phyloP scores from a whole-genome alignment of 2,329 filamentous ascomycete genomes.

The Fusarium verrucosum region DNA sequence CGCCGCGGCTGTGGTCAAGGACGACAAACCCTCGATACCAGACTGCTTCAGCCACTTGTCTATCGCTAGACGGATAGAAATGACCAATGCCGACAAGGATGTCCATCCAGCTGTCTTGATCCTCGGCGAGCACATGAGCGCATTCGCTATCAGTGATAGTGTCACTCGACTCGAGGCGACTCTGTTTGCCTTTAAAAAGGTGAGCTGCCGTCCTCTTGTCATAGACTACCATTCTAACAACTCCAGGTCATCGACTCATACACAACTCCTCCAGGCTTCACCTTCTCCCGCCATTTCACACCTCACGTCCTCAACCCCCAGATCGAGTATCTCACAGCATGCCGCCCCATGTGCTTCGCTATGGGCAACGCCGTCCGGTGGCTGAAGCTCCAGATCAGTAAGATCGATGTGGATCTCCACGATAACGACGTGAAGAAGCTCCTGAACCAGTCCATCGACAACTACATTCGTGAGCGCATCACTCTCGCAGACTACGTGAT shows the following conservation, averaged over 20 bases:
- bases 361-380: constrained; percentile 98
- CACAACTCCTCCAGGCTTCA: constrained; percentile 83
- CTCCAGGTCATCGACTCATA: constrained; percentile 89
- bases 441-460: constrained; percentile 83
- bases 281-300: constrained; percentile 89
- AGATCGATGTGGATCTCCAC: constrained; percentile 84
- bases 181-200: constrained; percentile 87
- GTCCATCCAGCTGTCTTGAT: constrained; percentile 88
- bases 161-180: constrained; percentile 89
- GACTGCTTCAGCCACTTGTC: constrained; percentile 86
- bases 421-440: constrained; percentile 83
- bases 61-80: constrained; percentile 66
- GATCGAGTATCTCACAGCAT: constrained; percentile 93
- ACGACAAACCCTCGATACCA: constrained; percentile 68
- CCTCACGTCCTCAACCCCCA: constrained; percentile 92
- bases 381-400: constrained; percentile 91
- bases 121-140: constrained; percentile 88
- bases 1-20: constrained; percentile 55
- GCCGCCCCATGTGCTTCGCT: constrained; percentile 93
- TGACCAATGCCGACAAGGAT: constrained; percentile 72
- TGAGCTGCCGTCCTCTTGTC: constrained; percentile 49
- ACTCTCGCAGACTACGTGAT: constrained; percentile 88
- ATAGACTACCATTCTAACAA: background rate
- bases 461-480: constrained; percentile 90
- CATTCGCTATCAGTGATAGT: constrained; percentile 88